These are phyloP conservation scores for Sporisorium graminicola DNA, from an alignment of 1,284 basidiomycete genomes.

Conservation along the genomic window DNA sequence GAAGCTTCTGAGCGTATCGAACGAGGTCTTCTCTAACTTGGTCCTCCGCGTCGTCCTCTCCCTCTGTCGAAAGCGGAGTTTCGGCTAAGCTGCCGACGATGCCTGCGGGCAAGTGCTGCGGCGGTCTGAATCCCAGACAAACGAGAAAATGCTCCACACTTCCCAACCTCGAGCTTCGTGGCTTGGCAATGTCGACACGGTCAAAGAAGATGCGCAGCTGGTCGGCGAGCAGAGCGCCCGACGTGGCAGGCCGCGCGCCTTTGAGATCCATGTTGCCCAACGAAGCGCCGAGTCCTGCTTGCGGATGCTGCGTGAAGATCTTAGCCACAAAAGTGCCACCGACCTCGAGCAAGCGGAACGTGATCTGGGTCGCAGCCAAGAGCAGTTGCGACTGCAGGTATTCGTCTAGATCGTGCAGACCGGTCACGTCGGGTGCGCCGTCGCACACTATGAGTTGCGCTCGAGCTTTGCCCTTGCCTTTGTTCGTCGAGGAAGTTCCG, in stretches of 20 bases:
- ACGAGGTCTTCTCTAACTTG: constrained; percentile 31
- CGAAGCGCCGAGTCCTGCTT: constrained; percentile 35
- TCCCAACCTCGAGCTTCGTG: constrained; percentile 63
- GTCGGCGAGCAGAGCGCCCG: constrained; percentile 45
- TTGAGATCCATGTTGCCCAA: constrained; percentile 41
- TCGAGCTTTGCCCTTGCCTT: constrained; percentile 67
- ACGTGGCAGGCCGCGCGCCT: constrained; percentile 30
- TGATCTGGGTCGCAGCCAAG: constrained; percentile 74
- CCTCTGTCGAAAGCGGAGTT: too few relatives aligned
- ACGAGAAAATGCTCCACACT: constrained; percentile 74
- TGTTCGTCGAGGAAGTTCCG: constrained; percentile 14
- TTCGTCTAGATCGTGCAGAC: constrained; percentile 75
- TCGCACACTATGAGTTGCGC: constrained; percentile 75
- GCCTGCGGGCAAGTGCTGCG: constrained; percentile 25
- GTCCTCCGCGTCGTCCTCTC: constrained; percentile 7
- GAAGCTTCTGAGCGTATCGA: constrained; percentile 34
- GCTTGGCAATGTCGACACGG: constrained; percentile 70
- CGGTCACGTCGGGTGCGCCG: constrained; percentile 76
- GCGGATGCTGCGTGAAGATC: constrained; percentile 71
- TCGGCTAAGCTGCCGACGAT: constrained; percentile 24
- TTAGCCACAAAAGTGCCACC: constrained; percentile 75
- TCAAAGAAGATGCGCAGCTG: constrained; percentile 71
- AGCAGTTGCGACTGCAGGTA: constrained; percentile 75
- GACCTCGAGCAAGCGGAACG: constrained; percentile 73
- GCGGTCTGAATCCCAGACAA: constrained; percentile 71